Evolutionary conservation across 2,329 filamentous ascomycete genomes (phyloP).

Genomic region (Epichloe gansuensis): DNA sequence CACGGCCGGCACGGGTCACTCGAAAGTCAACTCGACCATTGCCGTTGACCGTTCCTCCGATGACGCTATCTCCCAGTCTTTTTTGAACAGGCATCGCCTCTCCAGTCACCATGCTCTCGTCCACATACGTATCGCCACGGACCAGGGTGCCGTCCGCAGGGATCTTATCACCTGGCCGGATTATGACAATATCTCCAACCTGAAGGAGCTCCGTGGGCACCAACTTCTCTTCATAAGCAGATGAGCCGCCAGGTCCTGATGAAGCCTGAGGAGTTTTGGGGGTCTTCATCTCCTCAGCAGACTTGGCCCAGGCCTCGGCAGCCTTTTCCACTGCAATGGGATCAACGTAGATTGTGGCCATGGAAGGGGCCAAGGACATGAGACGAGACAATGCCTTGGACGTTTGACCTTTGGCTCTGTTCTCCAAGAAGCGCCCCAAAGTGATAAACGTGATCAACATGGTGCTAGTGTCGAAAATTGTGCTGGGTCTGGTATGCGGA

Average conservation of each 20-base stretch:
- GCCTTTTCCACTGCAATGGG: conserved; percentile 87
- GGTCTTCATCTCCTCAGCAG: conserved; percentile 21
- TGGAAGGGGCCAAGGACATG: conserved; percentile 92
- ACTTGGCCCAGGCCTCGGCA: conserved; percentile 57
- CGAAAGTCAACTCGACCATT: conserved; percentile 84
- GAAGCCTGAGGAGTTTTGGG: conserved; percentile 26
- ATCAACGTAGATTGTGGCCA: conserved; percentile 92
- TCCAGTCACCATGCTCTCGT: conserved; percentile 97
- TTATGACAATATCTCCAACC: conserved; percentile 82
- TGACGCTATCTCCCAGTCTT: conserved; percentile 62
- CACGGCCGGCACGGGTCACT: conserved; percentile 81
- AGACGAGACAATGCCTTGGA: conserved; percentile 84
- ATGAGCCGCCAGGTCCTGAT: conserved; percentile 29
- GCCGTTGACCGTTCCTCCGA: conserved; percentile 92
- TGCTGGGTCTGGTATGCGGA: conserved; percentile 69
- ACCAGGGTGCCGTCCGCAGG: conserved; percentile 83
- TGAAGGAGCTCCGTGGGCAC: conserved; percentile 92
- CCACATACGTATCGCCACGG: conserved; percentile 81
- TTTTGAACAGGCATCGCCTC: conserved; percentile 90
- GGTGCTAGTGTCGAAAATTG: conserved; percentile 93
- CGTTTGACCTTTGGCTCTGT: conserved; percentile 88
- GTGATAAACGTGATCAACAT: conserved; percentile 97
- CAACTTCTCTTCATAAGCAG: conserved; percentile 64
- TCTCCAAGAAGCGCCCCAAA: conserved; percentile 82
- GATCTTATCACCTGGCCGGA: conserved; percentile 92